A percentile compares a stretch with the other conserved stretches of the same genome.
These are phyloP conservation scores for Colletotrichum nymphaeae DNA, from an alignment of 2,329 filamentous ascomycete species.

Conservation along the genomic window DNA sequence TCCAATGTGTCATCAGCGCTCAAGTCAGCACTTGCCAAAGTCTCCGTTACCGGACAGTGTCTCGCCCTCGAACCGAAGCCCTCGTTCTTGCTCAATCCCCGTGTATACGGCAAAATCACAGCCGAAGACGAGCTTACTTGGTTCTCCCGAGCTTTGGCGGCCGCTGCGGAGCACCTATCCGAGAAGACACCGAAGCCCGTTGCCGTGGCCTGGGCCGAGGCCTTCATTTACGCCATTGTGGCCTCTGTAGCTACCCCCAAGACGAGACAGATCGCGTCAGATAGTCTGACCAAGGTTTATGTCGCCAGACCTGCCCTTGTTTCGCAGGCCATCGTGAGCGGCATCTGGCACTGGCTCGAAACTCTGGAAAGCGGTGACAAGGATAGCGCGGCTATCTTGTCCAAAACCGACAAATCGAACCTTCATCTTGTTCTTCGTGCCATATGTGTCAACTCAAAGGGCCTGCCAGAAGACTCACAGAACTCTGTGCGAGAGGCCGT, in stretches of 20 bases:
- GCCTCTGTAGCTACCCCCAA: constrained; percentile 69
- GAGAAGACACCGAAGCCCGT: constrained; percentile 60
- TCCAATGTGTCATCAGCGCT: constrained; percentile 65
- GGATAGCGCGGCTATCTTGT: constrained; percentile 75
- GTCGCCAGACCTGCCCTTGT: constrained; percentile 66
- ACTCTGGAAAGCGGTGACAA: constrained; percentile 78
- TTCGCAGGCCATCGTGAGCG: constrained; percentile 73
- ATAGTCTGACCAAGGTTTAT: constrained; percentile 74
- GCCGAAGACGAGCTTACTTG: constrained; percentile 82
- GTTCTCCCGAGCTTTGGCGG: constrained; percentile 77
- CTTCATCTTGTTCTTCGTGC: constrained; percentile 71
- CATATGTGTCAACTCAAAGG: constrained; percentile 71
- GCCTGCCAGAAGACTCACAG: constrained; percentile 56
- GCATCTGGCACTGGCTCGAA: constrained; percentile 84
- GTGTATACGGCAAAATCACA: constrained; percentile 84
- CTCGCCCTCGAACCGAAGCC: constrained; percentile 81
- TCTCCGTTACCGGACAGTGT: constrained; percentile 72
- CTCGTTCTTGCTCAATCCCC: constrained; percentile 86
- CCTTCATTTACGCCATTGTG: constrained; percentile 82
- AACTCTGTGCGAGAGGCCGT: constrained; percentile 47
- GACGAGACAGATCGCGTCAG: constrained; percentile 72
- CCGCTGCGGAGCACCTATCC: constrained; percentile 66
- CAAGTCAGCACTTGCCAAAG: constrained; percentile 62
- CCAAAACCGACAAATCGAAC: constrained; percentile 73
- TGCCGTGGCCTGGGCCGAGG: constrained; percentile 83